Base-by-base conservation (phyloP, 371 early-diverging fungal genomes). In the Mortierella sp. region DNA sequence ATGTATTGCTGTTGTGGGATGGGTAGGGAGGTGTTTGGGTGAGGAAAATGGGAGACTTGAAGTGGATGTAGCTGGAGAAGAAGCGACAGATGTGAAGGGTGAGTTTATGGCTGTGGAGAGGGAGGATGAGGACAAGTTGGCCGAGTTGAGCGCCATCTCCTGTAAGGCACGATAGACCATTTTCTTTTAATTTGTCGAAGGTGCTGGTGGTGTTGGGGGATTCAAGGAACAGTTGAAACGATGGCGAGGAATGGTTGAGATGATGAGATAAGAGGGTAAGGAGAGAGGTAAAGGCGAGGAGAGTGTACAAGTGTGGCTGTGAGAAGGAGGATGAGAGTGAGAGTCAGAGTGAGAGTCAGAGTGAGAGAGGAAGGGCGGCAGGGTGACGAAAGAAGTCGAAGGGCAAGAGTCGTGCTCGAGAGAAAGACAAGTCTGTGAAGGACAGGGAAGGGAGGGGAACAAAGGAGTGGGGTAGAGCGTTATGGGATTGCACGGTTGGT, bases 1-100 rank as follows among this genome's bases (percentile, higher is more conserved):
- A 22, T 61, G 19, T 61, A 22, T 61, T 61, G 61, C 61, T 61
- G 61, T 19, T 31, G 61, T n/a, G n/a, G n/a, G n/a, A n/a, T n/a
- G n/a, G n/a, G n/a, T n/a, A n/a, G n/a, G n/a, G n/a, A n/a, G n/a
- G n/a, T n/a, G n/a, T n/a, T n/a, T n/a, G n/a, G n/a, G n/a, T n/a
- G n/a, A n/a, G n/a, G n/a, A n/a, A n/a, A n/a, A n/a, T n/a, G n/a
- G n/a, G n/a, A n/a, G n/a, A n/a, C n/a, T n/a, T n/a, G n/a, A n/a
- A n/a, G n/a, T n/a, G n/a, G n/a, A n/a, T n/a, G n/a, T n/a, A n/a
- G n/a, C n/a, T n/a, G n/a, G n/a, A n/a, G n/a, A n/a, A n/a, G n/a
- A n/a, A n/a, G n/a, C n/a, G n/a, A n/a, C n/a, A n/a, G n/a, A n/a
- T n/a, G n/a, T n/a, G n/a, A n/a, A n/a, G n/a, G n/a, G n/a, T n/a